Conservation (phyloP, 78 protist species). For the Dictyostelium citrinum region DNA sequence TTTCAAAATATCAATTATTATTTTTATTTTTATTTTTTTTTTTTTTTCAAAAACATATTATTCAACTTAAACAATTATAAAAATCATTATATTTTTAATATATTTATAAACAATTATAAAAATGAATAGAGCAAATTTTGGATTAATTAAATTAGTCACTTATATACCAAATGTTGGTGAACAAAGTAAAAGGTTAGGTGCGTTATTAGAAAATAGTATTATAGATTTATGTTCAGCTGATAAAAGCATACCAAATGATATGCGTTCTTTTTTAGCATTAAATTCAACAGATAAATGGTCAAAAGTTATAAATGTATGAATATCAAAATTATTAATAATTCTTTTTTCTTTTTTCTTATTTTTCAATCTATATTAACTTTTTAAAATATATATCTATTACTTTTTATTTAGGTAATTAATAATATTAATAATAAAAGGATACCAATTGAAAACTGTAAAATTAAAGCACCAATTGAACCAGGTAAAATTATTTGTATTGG, state of each 20-base stretch:
- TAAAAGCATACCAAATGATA: constrained; percentile 28
- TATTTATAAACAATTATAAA: neutral
- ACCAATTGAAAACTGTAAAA: neutral
- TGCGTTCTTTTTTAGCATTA: constrained; percentile 27
- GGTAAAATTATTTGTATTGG: constrained; percentile 74
- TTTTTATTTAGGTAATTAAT: neutral
- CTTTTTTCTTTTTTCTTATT: neutral
- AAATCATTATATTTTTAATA: neutral
- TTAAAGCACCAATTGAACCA: constrained; percentile 54
- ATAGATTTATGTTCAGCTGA: constrained; percentile 11
- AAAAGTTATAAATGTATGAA: constrained; percentile 14
- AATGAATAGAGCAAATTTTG: constrained; percentile 7
- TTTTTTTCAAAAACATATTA: too few species aligned
- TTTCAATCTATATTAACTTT: neutral
- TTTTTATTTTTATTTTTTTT: too few species aligned
- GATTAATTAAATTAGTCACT: constrained; percentile 44
- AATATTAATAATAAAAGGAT: neutral
- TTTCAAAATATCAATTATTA: too few species aligned
- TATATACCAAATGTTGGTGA: constrained; percentile 15
- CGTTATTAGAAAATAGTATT: constrained; percentile 37
- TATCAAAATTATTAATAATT: neutral
- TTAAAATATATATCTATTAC: neutral
- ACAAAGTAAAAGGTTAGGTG: constrained; percentile 25
- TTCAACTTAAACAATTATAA: too few species aligned
- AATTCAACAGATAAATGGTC: neutral